A percentile compares a stretch with the other conserved stretches of the same genome.
phyloP scores from a whole-genome alignment of 2,329 filamentous ascomycete genomes.

The Fusarium sp. region DNA sequence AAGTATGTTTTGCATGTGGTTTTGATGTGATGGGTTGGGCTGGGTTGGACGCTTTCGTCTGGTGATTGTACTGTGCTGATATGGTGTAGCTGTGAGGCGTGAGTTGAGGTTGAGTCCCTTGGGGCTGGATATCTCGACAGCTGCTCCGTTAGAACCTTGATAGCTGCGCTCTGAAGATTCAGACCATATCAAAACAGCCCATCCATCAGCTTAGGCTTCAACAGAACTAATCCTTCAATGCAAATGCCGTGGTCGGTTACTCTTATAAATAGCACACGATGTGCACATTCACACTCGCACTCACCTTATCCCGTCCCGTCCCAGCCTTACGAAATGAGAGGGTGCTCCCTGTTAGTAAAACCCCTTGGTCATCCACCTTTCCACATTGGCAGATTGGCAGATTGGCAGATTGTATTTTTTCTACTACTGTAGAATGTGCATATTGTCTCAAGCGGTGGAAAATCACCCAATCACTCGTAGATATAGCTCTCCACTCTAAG shows the following conservation, averaged over 20 bases:
- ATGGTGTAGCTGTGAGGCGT: constrained; percentile 9
- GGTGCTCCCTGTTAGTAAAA: constrained; percentile 23
- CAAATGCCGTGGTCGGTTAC: not conserved
- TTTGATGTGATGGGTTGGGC: not conserved
- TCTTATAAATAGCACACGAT: not conserved
- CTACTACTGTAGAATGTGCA: constrained; percentile 4
- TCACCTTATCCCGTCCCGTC: constrained; percentile 17
- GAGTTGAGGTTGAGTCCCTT: not conserved
- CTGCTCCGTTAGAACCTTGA: not conserved
- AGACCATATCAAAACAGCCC: not conserved
- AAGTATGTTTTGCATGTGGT: constrained; percentile 35
- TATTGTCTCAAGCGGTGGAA: constrained; percentile 18
- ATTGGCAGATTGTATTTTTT: not conserved
- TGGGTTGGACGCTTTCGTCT: not conserved
- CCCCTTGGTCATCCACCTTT: constrained; percentile 25
- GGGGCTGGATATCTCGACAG: no score
- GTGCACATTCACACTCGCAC: constrained; percentile 14
- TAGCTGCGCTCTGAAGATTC: not conserved
- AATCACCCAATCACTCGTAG: constrained; percentile 1
- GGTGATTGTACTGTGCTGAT: constrained; percentile 16
- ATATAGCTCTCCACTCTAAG: constrained; percentile 4
- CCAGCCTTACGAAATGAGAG: constrained; percentile 18
- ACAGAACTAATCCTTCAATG: not conserved
- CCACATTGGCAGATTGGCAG: not conserved
- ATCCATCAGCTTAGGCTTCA: not conserved